phyloP scores from a whole-genome alignment of 176 grass and related monocot species.

The Oropetium thomaeum region DNA sequence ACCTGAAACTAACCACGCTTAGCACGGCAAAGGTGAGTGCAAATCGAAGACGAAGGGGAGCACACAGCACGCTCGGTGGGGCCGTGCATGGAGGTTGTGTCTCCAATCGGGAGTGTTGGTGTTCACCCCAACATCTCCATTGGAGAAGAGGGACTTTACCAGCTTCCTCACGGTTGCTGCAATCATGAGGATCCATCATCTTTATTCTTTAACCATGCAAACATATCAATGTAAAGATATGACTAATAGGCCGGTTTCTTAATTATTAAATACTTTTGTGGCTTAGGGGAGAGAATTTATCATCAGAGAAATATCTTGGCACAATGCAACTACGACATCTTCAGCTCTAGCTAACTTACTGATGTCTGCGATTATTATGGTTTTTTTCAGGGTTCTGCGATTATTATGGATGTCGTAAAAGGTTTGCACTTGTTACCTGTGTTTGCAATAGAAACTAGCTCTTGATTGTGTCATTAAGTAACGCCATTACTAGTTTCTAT shows the following conservation, averaged over 20 bases:
- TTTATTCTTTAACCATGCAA: constrained; percentile 15
- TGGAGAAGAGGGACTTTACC: constrained; percentile 26
- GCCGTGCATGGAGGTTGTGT: neutral
- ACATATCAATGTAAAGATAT: neutral
- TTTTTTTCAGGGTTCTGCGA: too few relatives aligned
- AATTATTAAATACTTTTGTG: neutral
- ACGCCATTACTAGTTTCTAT: too few relatives aligned
- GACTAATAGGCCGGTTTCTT: neutral
- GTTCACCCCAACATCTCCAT: constrained; percentile 34
- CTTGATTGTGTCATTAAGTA: neutral
- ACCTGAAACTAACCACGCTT: constrained; percentile 1
- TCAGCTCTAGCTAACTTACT: too few relatives aligned
- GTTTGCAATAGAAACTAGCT: neutral
- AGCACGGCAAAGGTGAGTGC: constrained; percentile 6
- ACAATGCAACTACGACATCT: neutral
- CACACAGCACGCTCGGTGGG: constrained; percentile 12
- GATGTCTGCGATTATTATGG: too few relatives aligned
- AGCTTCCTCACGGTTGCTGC: constrained; percentile 38
- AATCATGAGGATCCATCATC: constrained; percentile 33
- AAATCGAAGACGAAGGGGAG: neutral
- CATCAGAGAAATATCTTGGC: neutral
- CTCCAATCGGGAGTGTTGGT: constrained; percentile 34
- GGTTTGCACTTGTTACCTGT: neutral
- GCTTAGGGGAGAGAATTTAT: neutral
- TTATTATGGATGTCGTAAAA: too few relatives aligned